These are phyloP conservation scores for Syncephalastrum contaminatum DNA, from an alignment of 371 early-diverging fungal genomes.

Conservation along the genomic window DNA sequence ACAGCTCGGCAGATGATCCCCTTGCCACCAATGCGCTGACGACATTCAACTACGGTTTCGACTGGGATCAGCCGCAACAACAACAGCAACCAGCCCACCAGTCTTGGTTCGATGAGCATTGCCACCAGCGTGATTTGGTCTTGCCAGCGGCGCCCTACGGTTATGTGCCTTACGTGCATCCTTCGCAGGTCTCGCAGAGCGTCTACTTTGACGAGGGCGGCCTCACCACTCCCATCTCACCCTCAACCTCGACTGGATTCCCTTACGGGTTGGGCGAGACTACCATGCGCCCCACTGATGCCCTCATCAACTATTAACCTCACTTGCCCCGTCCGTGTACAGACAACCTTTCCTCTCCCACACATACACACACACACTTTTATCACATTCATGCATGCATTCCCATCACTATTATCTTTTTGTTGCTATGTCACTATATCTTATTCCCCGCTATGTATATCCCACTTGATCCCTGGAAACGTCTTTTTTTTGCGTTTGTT, in stretches of 20 bases:
- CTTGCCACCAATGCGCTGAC: constrained; percentile 1
- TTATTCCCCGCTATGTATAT: too few species aligned
- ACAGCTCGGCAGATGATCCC: not conserved
- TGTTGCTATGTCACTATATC: not conserved
- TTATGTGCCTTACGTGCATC: too few species aligned
- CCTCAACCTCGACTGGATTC: constrained; percentile 9
- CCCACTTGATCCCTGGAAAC: not conserved
- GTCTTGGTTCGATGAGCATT: too few species aligned
- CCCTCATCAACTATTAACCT: constrained; percentile 20
- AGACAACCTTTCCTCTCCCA: constrained; percentile 3
- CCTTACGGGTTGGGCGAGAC: constrained; percentile 7
- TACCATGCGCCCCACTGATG: constrained; percentile 22
- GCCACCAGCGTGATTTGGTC: constrained; percentile 1
- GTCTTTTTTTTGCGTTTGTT: constrained; percentile 10
- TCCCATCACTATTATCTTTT: not conserved
- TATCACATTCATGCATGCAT: constrained; percentile 1
- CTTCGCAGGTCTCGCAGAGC: too few species aligned
- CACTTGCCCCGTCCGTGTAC: constrained; percentile 6
- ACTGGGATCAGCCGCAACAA: too few species aligned
- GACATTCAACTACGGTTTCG: too few species aligned
- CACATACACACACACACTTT: constrained; percentile 3
- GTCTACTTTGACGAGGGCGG: too few species aligned
- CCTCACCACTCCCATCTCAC: constrained; percentile 3
- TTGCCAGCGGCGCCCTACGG: not conserved
- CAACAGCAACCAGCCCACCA: too few species aligned